phyloP scores from a whole-genome alignment of 768 basidiomycete genomes.

The Ramaria sp. region DNA sequence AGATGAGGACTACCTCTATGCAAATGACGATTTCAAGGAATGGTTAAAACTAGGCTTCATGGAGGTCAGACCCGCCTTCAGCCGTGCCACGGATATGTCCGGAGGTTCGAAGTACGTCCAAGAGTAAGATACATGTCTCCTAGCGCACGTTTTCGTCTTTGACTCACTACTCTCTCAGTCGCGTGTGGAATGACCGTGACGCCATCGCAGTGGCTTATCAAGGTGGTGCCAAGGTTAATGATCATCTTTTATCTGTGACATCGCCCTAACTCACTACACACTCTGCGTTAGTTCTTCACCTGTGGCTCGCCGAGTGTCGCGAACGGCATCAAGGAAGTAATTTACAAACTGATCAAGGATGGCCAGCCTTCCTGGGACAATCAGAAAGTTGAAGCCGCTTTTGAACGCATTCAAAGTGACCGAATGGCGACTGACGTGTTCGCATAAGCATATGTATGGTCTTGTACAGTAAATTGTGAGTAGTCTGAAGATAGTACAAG shows the following conservation, averaged over 20 bases:
- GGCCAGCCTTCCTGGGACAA: conserved; percentile 9
- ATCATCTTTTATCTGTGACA: not conserved
- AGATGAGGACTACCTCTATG: conserved; percentile 32
- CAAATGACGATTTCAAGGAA: conserved; percentile 29
- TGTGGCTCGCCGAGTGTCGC: conserved; percentile 33
- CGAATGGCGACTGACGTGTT: conserved; percentile 38
- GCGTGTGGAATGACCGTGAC: conserved; percentile 33
- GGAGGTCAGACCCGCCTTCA: conserved; percentile 36
- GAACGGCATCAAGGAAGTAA: conserved; percentile 26
- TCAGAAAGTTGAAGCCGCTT: conserved; percentile 15
- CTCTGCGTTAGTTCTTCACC: conserved; percentile 26
- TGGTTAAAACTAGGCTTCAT: conserved; percentile 34
- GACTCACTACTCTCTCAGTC: conserved; percentile 19
- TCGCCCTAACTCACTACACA: not conserved
- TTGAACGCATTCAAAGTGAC: conserved; percentile 25
- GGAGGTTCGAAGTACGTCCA: conserved; percentile 30
- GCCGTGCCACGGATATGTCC: conserved; percentile 19
- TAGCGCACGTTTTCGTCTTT: not conserved
- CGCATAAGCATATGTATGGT: conserved; percentile 22
- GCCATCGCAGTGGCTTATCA: conserved; percentile 23
- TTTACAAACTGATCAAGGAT: conserved; percentile 27
- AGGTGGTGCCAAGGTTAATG: conserved; percentile 25
- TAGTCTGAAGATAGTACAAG: too few relatives aligned
- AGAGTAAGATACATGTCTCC: conserved; percentile 20
- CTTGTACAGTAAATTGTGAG: too few relatives aligned